These are phyloP conservation scores for Elsinoe fawcettii DNA, from an alignment of 2,329 filamentous ascomycete genomes.

Conservation along the genomic window DNA sequence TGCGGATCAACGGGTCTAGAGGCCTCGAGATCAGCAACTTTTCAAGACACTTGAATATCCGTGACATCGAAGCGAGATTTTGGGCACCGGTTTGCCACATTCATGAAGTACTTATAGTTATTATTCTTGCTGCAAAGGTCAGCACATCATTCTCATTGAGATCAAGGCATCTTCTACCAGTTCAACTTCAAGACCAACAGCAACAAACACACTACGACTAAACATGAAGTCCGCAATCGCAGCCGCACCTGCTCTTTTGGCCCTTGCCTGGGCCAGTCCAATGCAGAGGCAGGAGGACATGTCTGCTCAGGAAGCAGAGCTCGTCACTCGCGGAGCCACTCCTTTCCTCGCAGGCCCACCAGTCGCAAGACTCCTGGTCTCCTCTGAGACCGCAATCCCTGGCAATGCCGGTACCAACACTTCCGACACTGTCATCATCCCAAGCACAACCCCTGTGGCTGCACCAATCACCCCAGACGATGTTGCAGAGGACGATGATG, in stretches of 20 bases:
- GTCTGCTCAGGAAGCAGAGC: background rate
- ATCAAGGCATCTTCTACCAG: background rate
- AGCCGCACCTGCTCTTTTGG: background rate
- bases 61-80: background rate
- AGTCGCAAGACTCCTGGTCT: background rate
- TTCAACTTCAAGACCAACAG: background rate
- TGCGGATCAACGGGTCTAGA: conserved; percentile 4
- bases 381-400: background rate
- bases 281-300: background rate
- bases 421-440: background rate
- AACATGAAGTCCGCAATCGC: background rate
- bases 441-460: background rate
- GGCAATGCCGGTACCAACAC: background rate
- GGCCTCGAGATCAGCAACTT: background rate
- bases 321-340: background rate
- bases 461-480: background rate
- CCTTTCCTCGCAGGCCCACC: background rate
- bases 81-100: background rate
- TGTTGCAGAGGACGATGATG: background rate
- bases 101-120: background rate
- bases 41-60: background rate
- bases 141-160: background rate
- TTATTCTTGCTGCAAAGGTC: background rate
- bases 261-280: background rate
- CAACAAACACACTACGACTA: background rate